A percentile compares a stretch with the other conserved stretches of the same genome.
phyloP scores from a whole-genome alignment of 495 filamentous ascomycete species.

The Acidomyces sp. region DNA sequence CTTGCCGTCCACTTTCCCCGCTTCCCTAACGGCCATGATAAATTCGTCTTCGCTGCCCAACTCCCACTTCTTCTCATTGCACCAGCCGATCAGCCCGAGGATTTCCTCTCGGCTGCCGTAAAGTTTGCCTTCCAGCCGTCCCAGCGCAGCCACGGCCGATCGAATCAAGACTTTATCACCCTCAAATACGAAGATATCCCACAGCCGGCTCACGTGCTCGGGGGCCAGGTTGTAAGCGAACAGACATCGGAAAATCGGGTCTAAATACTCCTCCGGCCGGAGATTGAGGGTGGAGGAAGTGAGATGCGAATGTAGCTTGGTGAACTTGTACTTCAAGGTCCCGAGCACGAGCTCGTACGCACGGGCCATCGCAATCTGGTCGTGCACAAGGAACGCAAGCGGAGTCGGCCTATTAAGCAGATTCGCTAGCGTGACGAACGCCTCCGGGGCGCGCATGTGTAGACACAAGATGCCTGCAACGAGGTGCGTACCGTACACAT shows the following conservation, averaged over 20 bases:
- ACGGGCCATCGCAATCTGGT: conserved; percentile 56
- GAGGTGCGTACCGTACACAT: conserved; percentile 71
- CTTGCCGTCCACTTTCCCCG: conserved; percentile 44
- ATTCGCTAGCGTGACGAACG: conserved; percentile 81
- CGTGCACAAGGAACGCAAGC: conserved; percentile 71
- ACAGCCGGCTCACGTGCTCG: conserved; percentile 65
- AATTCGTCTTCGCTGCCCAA: conserved; percentile 53
- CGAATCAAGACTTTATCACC: conserved; percentile 72
- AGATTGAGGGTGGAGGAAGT: conserved; percentile 28
- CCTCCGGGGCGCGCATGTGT: conserved; percentile 55
- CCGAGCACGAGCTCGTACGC: conserved; percentile 60
- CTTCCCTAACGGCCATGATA: conserved; percentile 52
- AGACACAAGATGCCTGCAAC: conserved; percentile 80
- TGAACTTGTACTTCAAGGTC: conserved; percentile 58
- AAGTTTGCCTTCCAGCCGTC: conserved; percentile 47
- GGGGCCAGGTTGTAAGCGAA: conserved; percentile 48
- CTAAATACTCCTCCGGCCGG: conserved; percentile 41
- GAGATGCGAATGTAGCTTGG: conserved; percentile 57
- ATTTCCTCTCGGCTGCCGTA: conserved; percentile 43
- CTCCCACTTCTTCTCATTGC: conserved; percentile 26
- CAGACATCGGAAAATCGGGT: conserved; percentile 45
- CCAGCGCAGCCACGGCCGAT: conserved; percentile 59
- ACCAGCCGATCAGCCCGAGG: conserved; percentile 41
- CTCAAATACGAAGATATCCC: conserved; percentile 93
- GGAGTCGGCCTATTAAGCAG: conserved; percentile 78